Evolutionary conservation across 768 basidiomycete genomes (phyloP).

Genomic region (Mycena albidolilacea): DNA sequence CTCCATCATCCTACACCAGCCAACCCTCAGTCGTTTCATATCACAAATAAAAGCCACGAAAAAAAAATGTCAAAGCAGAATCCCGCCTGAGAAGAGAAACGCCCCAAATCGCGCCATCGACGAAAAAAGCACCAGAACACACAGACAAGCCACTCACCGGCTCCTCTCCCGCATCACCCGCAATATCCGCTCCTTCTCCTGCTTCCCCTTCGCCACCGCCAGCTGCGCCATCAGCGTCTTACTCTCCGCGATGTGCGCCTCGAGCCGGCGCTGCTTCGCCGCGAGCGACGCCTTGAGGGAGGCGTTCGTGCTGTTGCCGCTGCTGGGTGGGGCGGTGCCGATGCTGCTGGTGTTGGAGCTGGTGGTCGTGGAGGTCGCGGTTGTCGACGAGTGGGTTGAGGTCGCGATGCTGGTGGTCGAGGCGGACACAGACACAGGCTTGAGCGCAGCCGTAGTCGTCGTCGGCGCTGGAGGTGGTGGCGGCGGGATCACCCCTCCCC

Average conservation of each 20-base stretch:
- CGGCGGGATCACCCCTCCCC: background rate
- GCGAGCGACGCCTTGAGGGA: slow-evolving; percentile 52
- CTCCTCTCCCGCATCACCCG: slow-evolving; percentile 63
- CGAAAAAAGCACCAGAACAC: background rate
- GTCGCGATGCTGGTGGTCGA: too few species aligned
- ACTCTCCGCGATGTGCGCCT: slow-evolving; percentile 67
- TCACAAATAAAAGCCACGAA: slow-evolving; percentile 13
- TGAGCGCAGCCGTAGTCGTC: too few species aligned
- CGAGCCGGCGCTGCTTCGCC: slow-evolving; percentile 63
- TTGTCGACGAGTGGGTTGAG: too few species aligned
- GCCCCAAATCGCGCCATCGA: background rate
- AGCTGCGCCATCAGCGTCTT: slow-evolving; percentile 66
- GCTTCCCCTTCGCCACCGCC: slow-evolving; percentile 61
- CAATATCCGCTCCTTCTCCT: slow-evolving; percentile 65
- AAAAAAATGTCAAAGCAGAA: background rate
- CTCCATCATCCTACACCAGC: slow-evolving; percentile 55
- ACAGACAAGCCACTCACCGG: slow-evolving; percentile 61
- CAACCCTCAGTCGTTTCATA: slow-evolving; percentile 41
- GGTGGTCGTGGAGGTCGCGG: too few species aligned
- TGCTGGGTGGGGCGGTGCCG: slow-evolving; percentile 26
- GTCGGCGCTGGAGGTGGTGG: background rate
- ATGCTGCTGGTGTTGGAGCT: background rate
- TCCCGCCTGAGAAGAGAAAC: background rate
- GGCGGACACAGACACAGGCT: too few species aligned
- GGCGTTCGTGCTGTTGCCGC: slow-evolving; percentile 19